Base-by-base conservation (phyloP, 1,139 yeast species). In the Suhomyces guaymorum region DNA sequence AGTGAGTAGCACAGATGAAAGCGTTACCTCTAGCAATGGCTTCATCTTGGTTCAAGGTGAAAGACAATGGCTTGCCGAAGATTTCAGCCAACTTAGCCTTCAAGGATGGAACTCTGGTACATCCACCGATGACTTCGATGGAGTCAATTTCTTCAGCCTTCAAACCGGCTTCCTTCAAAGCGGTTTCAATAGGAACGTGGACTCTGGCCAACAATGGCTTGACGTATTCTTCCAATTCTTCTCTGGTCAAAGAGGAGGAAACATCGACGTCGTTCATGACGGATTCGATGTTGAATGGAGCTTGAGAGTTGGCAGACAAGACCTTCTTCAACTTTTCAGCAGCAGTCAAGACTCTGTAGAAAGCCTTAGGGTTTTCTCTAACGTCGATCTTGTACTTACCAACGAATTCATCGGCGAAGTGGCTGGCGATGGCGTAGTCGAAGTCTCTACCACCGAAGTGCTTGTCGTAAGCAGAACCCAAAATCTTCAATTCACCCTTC, bases 1-100 rank as follows among this genome's bases (percentile, higher is more conserved):
- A 92, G 77, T 90, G 97, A 70, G 90, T 87, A 53, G 98, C 99
- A 69, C 98, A 92, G 58, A 94, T 87, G 70, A 92, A 94, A 37
- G 99, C 97, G 53, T 96, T 95, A 75, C 99, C 99, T 68, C 94
- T 86, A 44, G 98, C 97, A 63, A 90, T 84, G 46, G 98, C 97
- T 77, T 92, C 99, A 62, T 92, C 99, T 74, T 90, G 97, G 78
- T 94, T 92, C 70, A 94, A 80, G 53, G 97, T 94, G 74, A 87
- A 86, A 28, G 97, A 87, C 60, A 92, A 77, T 53, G 74, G 83
- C 75, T 88, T 88, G 60, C 87, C 89, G 61, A 92, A 88, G 47
- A 86, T 74, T 59, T 84, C 86, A 51, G 83, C 55, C 54, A 92
- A 75, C 61, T 78, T 83, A 52, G 81, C 77, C 78, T 92, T 92